phyloP scores from a whole-genome alignment of 2,329 filamentous ascomycete genomes.

The Nannizzia gypsea region DNA sequence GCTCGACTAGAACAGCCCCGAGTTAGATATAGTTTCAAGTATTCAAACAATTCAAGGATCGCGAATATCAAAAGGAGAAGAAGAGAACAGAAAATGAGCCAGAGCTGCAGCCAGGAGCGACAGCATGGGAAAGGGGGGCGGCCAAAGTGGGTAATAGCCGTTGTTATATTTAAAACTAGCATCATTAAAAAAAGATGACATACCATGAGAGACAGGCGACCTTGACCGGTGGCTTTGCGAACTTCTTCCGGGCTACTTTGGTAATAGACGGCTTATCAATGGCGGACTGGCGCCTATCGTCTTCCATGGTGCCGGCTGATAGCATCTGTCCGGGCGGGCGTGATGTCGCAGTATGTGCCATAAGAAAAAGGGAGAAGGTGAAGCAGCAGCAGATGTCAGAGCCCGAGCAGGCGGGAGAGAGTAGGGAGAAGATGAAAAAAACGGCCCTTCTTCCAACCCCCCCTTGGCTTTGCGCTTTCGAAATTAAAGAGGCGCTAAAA shows the following conservation, averaged over 20 bases:
- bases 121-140: conserved; percentile 7
- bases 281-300: background rate
- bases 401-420: background rate
- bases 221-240: conserved; percentile 35
- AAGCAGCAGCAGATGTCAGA: too few species aligned
- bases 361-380: background rate
- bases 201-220: conserved; percentile 35
- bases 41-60: background rate
- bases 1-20: conserved; percentile 24
- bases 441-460: background rate
- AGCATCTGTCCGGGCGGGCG: background rate
- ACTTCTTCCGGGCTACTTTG: conserved; percentile 25
- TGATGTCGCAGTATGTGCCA: too few species aligned
- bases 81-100: background rate
- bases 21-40: conserved; percentile 5
- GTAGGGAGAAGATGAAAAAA: background rate
- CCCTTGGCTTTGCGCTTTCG: too few species aligned
- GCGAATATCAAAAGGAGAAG: background rate
- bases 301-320: background rate
- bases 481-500: too few species aligned
- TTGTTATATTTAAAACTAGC: background rate
- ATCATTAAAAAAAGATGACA: conserved; percentile 13
- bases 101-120: background rate
- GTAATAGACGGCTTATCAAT: conserved; percentile 1
- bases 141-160: conserved; percentile 3